These are phyloP conservation scores for Reticulascus tulasneorum DNA, from an alignment of 2,329 filamentous ascomycete genomes.

Conservation along the genomic window DNA sequence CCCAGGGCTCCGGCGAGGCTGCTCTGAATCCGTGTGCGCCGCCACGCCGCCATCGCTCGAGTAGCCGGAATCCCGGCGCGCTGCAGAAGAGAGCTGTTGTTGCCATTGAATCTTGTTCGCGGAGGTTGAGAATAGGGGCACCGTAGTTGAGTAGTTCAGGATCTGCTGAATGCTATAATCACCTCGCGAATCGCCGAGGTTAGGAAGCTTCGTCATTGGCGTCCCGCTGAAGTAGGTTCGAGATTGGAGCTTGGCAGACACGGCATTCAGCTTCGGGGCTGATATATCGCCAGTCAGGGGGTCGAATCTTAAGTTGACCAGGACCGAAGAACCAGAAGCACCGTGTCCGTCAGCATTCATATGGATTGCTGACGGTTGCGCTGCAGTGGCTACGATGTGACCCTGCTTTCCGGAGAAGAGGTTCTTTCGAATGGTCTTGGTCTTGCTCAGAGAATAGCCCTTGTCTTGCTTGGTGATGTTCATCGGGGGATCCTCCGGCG, in stretches of 20 bases:
- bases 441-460: constrained; percentile 45
- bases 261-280: constrained; percentile 44
- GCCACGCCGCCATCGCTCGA: constrained; percentile 36
- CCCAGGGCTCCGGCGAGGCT: constrained; percentile 14
- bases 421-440: constrained; percentile 50
- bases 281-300: constrained; percentile 36
- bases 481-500: constrained; percentile 47
- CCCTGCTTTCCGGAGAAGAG: constrained; percentile 50
- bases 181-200: constrained; percentile 45
- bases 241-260: constrained; percentile 47
- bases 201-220: constrained; percentile 43
- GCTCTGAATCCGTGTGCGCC: constrained; percentile 29
- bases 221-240: constrained; percentile 49
- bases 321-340: constrained; percentile 37
- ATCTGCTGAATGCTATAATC: constrained; percentile 18
- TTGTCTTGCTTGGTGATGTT: constrained; percentile 43
- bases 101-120: constrained; percentile 37
- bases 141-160: constrained; percentile 43
- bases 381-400: constrained; percentile 39
- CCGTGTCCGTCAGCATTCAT: constrained; percentile 45
- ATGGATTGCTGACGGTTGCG: constrained; percentile 45
- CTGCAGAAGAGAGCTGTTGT: constrained; percentile 25
- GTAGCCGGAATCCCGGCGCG: constrained; percentile 52
- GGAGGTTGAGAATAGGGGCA: constrained; percentile 32
- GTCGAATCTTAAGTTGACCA: constrained; percentile 44